These are phyloP conservation scores for Cutaneotrichosporon dermatis DNA, from an alignment of 1,284 basidiomycete genomes.

Conservation along the genomic window DNA sequence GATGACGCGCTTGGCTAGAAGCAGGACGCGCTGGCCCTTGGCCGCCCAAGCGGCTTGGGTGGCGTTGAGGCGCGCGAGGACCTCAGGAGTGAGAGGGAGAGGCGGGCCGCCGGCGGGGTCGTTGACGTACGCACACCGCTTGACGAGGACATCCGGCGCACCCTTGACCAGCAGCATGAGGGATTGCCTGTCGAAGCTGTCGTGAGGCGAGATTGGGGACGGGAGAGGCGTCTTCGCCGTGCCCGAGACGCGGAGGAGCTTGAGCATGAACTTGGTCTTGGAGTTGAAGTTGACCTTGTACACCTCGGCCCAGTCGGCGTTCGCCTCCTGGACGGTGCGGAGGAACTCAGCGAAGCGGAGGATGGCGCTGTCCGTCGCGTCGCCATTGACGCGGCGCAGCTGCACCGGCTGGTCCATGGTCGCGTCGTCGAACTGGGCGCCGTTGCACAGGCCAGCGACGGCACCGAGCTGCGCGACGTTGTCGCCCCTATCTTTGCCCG, in stretches of 20 bases:
- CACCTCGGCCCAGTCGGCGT: slow-evolving; percentile 45
- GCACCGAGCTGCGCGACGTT: slow-evolving; percentile 48
- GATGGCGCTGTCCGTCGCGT: slow-evolving; percentile 61
- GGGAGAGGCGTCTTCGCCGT: background rate
- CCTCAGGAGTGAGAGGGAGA: slow-evolving; percentile 42
- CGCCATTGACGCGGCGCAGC: slow-evolving; percentile 57
- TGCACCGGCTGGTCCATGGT: slow-evolving; percentile 49
- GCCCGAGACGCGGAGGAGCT: slow-evolving; percentile 26
- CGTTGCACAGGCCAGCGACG: slow-evolving; percentile 60
- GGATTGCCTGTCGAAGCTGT: slow-evolving; percentile 22
- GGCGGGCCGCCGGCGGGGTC: slow-evolving; percentile 46
- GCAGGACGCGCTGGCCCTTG: slow-evolving; percentile 60
- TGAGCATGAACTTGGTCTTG: slow-evolving; percentile 65
- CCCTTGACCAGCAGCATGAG: slow-evolving; percentile 56
- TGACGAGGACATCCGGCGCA: slow-evolving; percentile 59
- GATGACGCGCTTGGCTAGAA: slow-evolving; percentile 49
- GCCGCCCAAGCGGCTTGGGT: slow-evolving; percentile 57
- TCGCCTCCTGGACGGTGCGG: slow-evolving; percentile 35
- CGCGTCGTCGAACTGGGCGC: slow-evolving; percentile 55
- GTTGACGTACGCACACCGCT: slow-evolving; percentile 51
- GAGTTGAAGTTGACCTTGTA: slow-evolving; percentile 59
- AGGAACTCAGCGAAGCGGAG: slow-evolving; percentile 59
- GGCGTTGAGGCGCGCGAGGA: slow-evolving; percentile 37
- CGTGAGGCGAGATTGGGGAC: slow-evolving; percentile 10
- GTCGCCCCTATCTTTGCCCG: slow-evolving; percentile 7